phyloP scores from a whole-genome alignment of 2,329 filamentous ascomycete genomes.

The Neodidymelliopsis sp. region DNA sequence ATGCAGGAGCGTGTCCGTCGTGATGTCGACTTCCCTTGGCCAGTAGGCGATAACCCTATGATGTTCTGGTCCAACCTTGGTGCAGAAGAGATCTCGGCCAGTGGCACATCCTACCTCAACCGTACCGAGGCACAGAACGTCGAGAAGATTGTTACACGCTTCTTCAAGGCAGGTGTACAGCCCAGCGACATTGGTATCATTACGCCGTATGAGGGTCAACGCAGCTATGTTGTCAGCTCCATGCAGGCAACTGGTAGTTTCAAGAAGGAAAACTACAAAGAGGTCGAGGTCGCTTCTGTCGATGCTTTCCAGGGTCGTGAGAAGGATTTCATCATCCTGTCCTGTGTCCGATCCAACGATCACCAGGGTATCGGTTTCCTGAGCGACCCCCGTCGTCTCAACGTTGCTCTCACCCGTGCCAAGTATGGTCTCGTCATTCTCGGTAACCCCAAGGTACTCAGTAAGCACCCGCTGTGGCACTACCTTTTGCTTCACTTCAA shows the following conservation, averaged over 20 bases:
- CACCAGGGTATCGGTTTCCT: slow-evolving; percentile 99
- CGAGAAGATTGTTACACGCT: slow-evolving; percentile 97
- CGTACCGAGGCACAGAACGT: slow-evolving; percentile 96
- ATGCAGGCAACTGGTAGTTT: slow-evolving; percentile 98
- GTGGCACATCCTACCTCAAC: slow-evolving; percentile 97
- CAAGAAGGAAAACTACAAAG: slow-evolving; percentile 98
- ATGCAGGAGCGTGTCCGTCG: slow-evolving; percentile 85
- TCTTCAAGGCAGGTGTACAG: slow-evolving; percentile 98
- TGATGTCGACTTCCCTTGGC: slow-evolving; percentile 98
- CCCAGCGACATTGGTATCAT: slow-evolving; percentile 95
- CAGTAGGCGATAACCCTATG: slow-evolving; percentile 92
- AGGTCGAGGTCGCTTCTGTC: slow-evolving; percentile 96
- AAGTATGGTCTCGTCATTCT: slow-evolving; percentile 97
- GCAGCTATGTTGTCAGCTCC: slow-evolving; percentile 98
- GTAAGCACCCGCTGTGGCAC: slow-evolving; percentile 98
- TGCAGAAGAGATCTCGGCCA: slow-evolving; percentile 97
- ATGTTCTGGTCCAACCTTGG: slow-evolving; percentile 99
- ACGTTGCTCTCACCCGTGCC: slow-evolving; percentile 94
- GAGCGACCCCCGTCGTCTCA: slow-evolving; percentile 95
- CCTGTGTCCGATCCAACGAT: slow-evolving; percentile 97
- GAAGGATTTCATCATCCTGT: slow-evolving; percentile 98
- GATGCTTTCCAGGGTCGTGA: slow-evolving; percentile 99
- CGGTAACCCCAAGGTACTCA: slow-evolving; percentile 95
- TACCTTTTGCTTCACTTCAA: slow-evolving; percentile 96
- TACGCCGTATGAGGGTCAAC: slow-evolving; percentile 97